A percentile compares a stretch with the other conserved stretches of the same genome.
Evolutionary conservation across 495 filamentous ascomycete genomes (phyloP).

Genomic region (Aspergillus sclerotiicarbonarius): DNA sequence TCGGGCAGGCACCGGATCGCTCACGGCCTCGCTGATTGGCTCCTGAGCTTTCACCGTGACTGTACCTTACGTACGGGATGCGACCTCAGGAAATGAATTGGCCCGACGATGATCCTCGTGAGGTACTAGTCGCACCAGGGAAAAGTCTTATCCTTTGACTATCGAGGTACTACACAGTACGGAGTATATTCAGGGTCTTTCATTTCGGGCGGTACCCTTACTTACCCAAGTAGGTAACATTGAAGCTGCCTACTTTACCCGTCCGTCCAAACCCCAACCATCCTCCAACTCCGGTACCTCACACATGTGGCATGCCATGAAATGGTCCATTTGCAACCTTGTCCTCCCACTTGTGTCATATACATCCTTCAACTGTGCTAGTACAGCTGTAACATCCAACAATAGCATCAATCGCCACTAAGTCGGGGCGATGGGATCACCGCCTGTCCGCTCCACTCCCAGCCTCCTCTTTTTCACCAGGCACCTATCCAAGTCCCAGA

Average conservation of each 20-base stretch:
- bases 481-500: neutral
- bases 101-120: neutral
- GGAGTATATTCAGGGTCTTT: too few species aligned
- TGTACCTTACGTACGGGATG: neutral
- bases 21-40: constrained; percentile 4
- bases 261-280: too few species aligned
- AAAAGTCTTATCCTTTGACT: too few species aligned
- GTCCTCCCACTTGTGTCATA: neutral
- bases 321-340: neutral
- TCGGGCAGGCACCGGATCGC: constrained; percentile 8
- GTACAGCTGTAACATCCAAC: neutral
- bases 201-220: too few species aligned
- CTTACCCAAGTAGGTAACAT: too few species aligned
- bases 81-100: neutral
- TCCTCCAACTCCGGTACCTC: too few species aligned
- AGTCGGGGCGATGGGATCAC: neutral
- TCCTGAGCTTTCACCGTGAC: neutral
- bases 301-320: too few species aligned
- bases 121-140: neutral
- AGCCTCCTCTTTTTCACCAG: constrained; percentile 20
- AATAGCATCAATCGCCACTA: constrained; percentile 4
- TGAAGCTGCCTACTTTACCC: too few species aligned
- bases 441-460: constrained; percentile 19
- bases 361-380: neutral
- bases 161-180: too few species aligned